phyloP scores from a whole-genome alignment of 495 filamentous ascomycete genomes.

The Daldinia bambusicola region DNA sequence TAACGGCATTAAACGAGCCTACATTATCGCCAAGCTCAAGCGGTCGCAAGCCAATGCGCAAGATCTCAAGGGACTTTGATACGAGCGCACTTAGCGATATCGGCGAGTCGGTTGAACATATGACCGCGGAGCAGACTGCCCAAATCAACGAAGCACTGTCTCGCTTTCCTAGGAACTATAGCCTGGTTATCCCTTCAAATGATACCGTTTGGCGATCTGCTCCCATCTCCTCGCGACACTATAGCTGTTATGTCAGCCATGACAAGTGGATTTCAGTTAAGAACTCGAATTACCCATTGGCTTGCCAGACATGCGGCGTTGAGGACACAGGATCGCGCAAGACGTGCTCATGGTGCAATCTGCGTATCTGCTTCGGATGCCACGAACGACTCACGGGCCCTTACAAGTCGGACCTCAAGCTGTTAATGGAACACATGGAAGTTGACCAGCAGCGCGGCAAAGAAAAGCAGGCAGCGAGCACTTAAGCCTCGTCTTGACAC shows the following conservation, averaged over 20 bases:
- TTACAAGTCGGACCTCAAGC: slow-evolving; percentile 36
- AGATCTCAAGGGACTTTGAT: slow-evolving; percentile 29
- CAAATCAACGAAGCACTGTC: slow-evolving; percentile 31
- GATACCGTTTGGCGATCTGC: slow-evolving; percentile 39
- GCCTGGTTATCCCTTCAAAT: neutral
- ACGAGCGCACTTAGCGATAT: slow-evolving; percentile 30
- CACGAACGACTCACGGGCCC: slow-evolving; percentile 32
- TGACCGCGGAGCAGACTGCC: slow-evolving; percentile 33
- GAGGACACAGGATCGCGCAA: slow-evolving; percentile 38
- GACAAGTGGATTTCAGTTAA: slow-evolving; percentile 32
- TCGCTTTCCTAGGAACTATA: slow-evolving; percentile 37
- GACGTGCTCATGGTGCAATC: slow-evolving; percentile 41
- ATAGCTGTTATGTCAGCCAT: slow-evolving; percentile 39
- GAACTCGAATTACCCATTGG: slow-evolving; percentile 42
- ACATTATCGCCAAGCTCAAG: slow-evolving; percentile 12
- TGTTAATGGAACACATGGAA: slow-evolving; percentile 40
- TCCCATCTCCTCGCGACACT: slow-evolving; percentile 36
- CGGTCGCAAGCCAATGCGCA: slow-evolving; percentile 30
- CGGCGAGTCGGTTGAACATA: slow-evolving; percentile 28
- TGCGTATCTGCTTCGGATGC: slow-evolving; percentile 45
- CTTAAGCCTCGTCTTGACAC: neutral
- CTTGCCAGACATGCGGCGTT: slow-evolving; percentile 45
- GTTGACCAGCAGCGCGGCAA: slow-evolving; percentile 26
- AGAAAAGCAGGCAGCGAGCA: slow-evolving; percentile 25
- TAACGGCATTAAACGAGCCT: slow-evolving; percentile 34